Evolutionary conservation across 2,329 filamentous ascomycete species (phyloP), one percentile per base, ranked within the genome.

Genomic region (Phaeophleospora eucalypticola): DNA sequence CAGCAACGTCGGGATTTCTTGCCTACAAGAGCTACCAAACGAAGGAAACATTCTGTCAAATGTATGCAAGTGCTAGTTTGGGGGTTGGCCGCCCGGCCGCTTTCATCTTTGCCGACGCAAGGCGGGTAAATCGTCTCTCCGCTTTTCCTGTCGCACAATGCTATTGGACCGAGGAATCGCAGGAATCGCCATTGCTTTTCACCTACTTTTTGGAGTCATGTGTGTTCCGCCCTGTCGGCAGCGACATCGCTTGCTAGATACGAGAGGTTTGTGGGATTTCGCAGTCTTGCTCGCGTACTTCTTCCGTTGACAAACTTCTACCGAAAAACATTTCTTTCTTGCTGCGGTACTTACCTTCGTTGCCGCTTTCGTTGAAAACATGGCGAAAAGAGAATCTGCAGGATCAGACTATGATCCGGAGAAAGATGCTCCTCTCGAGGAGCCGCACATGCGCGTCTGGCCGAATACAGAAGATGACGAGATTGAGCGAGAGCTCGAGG

Each of bases 401-500:
- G 24, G 24, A 29, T 29, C 24, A 12, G 12, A 29, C 6, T 29
- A 29, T 29, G 24, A 12, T 12, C 24, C 12, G 24, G 24, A 29
- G 24, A 12, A 29, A 29, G 24, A 29, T 12, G 24, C 12, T 12
- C 24, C 12, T 6, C 24, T 12, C 6, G 24, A 29, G 12, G 24
- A 29, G 12, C 12, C 24, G 6, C 24, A 29, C 6, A 44, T 52
- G 46, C 44, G 44, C 12, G 46, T 42, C 4, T 58, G 56, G 56
- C 54, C 54, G 4, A 54, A 49, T 35, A 43, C 46, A 4, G 45
- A 49, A 21, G 56, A 58, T 45, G 45, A 51, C 17, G 52, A 56
- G 7, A 50, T 58, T 21, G 48, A 58, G 39, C 47, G 41, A 18
- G 45, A 40, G 9, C 49, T 55, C 2, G 50, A 49, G 41, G 48